Evolutionary conservation across 1,284 basidiomycete genomes (phyloP), one percentile per base, ranked within the genome.

Genomic region (Ganoderma meredithae): DNA sequence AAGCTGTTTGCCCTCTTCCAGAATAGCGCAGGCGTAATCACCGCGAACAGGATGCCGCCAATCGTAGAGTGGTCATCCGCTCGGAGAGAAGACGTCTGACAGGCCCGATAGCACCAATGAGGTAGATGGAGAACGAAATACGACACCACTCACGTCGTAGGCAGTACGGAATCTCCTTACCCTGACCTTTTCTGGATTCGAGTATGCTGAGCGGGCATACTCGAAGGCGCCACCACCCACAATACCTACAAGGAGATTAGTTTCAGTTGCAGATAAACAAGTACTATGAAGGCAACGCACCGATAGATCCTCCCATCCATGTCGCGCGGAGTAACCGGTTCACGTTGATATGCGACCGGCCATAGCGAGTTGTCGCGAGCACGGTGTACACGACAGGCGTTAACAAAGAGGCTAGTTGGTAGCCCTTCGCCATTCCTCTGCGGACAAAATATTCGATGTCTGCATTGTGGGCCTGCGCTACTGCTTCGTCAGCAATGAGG

Each of bases 21-120:
- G 64, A 93, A 82, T 49, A 93, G 65, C 7, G 90, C 89, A 9
- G 92, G 89, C 7, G 84, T 86, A 5, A 92, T 75, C 12, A 91
- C 84, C 13, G 86, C 86, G 69, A 84, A 85, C 13, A 93, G 76
- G 43, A 93, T 76, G 33, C 83, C 83, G 41, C 92, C 92, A 59
- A 93, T 90, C 5, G 86, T 90, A 22, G 91, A 84, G 76, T 92
- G 87, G 75, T 93, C 92, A 66, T 92, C 87, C 43, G 83, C 82
- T 70, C 90, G 82, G 65, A 91, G 78, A 22, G 85, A 84, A 55
- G 82, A 79, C 15, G 83, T 85, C 91, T 93, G 39, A 33, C 13
- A 5, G 41, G 39, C 13, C 33, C 33, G 8, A 41, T 40, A 41
- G 58, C 22, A 22, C 22, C 19, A 22, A 40, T 25, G 36, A 15